Conservation (phyloP, 306 rosid species). For the Trifolium pratense region DNA sequence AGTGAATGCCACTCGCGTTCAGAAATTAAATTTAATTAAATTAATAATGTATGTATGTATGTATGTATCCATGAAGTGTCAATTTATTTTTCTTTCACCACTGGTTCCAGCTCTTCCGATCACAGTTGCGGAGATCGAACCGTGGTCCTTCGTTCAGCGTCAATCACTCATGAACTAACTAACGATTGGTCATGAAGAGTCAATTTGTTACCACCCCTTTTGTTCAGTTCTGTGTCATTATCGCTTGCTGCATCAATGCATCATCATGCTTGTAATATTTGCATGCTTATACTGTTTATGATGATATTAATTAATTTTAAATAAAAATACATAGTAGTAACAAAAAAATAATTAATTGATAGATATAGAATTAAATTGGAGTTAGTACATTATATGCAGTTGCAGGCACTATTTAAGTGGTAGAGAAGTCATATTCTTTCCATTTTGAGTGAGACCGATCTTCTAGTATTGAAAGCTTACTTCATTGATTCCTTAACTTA, state of each 20-base stretch:
- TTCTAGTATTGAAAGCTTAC: slow-evolving; percentile 21
- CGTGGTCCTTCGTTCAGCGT: too few relatives aligned
- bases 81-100: too few relatives aligned
- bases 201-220: neutral
- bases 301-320: neutral
- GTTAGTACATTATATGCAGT: neutral
- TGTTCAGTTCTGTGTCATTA: neutral
- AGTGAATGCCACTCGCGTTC: neutral
- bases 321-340: neutral
- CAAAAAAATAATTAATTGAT: neutral
- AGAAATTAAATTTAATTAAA: neutral
- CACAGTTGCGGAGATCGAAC: too few relatives aligned
- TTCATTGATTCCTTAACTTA: neutral
- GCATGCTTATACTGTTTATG: slow-evolving; percentile 9
- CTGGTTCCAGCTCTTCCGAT: too few relatives aligned
- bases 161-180: too few relatives aligned
- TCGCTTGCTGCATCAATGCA: neutral
- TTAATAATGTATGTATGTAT: neutral
- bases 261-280: too few relatives aligned
- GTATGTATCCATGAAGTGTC: neutral
- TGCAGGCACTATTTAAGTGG: neutral
- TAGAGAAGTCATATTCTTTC: neutral
- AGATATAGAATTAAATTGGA: neutral
- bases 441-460: slow-evolving; percentile 25
- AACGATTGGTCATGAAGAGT: neutral